Evolutionary conservation across 2,329 filamentous ascomycete genomes (phyloP), one percentile per base, ranked within the genome.

Genomic region (Lachnellula occidentalis): DNA sequence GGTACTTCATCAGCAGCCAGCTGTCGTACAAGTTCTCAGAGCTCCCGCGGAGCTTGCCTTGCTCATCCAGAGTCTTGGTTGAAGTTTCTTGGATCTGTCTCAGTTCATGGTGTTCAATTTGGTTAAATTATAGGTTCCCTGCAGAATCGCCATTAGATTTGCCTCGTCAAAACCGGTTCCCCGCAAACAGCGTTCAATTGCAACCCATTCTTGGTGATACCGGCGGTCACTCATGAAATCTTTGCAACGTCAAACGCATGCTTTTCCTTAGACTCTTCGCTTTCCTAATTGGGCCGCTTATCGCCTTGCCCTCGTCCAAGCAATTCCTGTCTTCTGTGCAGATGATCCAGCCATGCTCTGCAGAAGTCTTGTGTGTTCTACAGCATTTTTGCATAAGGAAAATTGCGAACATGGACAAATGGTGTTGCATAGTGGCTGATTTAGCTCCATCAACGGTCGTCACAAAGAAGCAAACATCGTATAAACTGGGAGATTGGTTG

Each of bases 381-480:
- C 60, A 57, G 49, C 61, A 60, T 60, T 49, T 49, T 48, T 19
- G 37, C 21, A 51, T 51, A 39, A 52, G 34, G 43, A 53, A 17
- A 36, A 49, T 14, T 53, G 50, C 48, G 39, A 45, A 50, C 53
- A n/a, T 14, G 19, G 37, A 54, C 41, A 51, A 51, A 31, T 47
- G 55, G 48, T 56, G 55, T 58, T 60, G 57, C 60, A 56, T 52
- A 39, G 55, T 61, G 56, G 58, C 56, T 58, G 51, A 50, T 22
- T 47, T 57, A 55, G 57, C 51, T 49, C 55, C 45, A 37, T 46
- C 51, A 53, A 27, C 39, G n/a, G 50, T 54, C 39, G 19, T 46
- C 42, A 48, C 37, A 36, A n/a, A 27, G 5, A 5, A 56, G 58
- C 62, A 65, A 65, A 63, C 62, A 65, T 42, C 31, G 48, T 50